A percentile compares a stretch with the other conserved stretches of the same genome.
These are phyloP conservation scores for Dimocarpus longan DNA, from an alignment of 345 rosid genomes.

Conservation along the genomic window DNA sequence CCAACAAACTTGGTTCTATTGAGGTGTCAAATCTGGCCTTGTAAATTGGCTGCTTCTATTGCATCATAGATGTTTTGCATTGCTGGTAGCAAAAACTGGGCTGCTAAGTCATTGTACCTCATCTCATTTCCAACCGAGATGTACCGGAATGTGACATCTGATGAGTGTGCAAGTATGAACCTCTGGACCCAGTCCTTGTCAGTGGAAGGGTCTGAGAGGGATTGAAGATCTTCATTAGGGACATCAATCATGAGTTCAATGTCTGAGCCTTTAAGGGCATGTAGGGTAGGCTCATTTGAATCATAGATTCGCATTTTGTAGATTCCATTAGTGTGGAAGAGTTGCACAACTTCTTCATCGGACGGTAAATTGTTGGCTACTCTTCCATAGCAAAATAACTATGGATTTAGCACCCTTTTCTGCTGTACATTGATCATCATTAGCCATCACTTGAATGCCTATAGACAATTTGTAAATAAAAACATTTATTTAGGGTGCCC, in stretches of 20 bases:
- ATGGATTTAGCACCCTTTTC: slow-evolving; percentile 18
- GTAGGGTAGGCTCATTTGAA: slow-evolving; percentile 41
- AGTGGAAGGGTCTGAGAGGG: slow-evolving; percentile 24
- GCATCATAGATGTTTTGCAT: slow-evolving; percentile 34
- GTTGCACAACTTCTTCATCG: slow-evolving; percentile 27
- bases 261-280: slow-evolving; percentile 42
- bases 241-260: slow-evolving; percentile 40
- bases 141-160: slow-evolving; percentile 46
- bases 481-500: no score
- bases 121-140: slow-evolving; percentile 59
- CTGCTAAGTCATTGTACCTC: slow-evolving; percentile 20
- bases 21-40: slow-evolving; percentile 43
- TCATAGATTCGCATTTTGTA: slow-evolving; percentile 41
- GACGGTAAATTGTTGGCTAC: slow-evolving; percentile 44
- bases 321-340: slow-evolving; percentile 35
- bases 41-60: slow-evolving; percentile 23
- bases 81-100: slow-evolving; percentile 30
- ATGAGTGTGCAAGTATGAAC: slow-evolving; percentile 29
- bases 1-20: slow-evolving; percentile 18
- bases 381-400: slow-evolving; percentile 47
- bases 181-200: slow-evolving; percentile 41
- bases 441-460: background rate
- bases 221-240: slow-evolving; percentile 33
- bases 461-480: no score
- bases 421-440: background rate